These are phyloP conservation scores for Cyclocybe cylindracea DNA, from an alignment of 768 basidiomycete genomes.

Conservation along the genomic window DNA sequence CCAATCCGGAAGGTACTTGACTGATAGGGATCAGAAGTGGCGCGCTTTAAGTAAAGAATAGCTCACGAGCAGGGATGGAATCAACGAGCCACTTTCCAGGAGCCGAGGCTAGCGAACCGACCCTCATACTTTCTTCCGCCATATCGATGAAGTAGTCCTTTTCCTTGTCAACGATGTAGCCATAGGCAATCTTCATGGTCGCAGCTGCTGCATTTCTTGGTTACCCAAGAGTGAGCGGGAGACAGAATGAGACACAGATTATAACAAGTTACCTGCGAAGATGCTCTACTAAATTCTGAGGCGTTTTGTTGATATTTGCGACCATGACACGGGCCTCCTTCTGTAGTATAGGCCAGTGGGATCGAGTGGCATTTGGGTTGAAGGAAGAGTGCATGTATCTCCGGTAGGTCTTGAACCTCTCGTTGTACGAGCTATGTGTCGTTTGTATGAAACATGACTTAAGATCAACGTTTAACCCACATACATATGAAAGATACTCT, in stretches of 20 bases:
- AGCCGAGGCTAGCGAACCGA: conserved; percentile 19
- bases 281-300: conserved; percentile 23
- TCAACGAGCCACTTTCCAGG: conserved; percentile 39
- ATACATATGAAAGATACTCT: conserved; percentile 28
- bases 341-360: conserved; percentile 27
- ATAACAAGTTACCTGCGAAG: conserved; percentile 22
- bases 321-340: conserved; percentile 20
- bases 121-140: conserved; percentile 27
- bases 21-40: conserved; percentile 15
- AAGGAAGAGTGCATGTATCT: conserved; percentile 33
- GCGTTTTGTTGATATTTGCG: conserved; percentile 24
- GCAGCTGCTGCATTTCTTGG: no score
- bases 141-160: conserved; percentile 29
- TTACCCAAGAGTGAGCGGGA: not conserved
- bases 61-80: conserved; percentile 32
- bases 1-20: conserved; percentile 39
- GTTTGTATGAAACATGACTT: conserved; percentile 31
- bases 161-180: conserved; percentile 29
- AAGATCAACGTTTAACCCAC: conserved; percentile 27
- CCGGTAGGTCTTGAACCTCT: conserved; percentile 33
- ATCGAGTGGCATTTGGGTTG: conserved; percentile 26
- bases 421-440: conserved; percentile 39
- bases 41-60: no score
- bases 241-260: no score
- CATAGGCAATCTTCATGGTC: conserved; percentile 21